Percentiles rank a stretch among this genome's conserved stretches.
Conservation (phyloP, 2,329 filamentous ascomycete species). For the Hirsutella thompsonii region DNA sequence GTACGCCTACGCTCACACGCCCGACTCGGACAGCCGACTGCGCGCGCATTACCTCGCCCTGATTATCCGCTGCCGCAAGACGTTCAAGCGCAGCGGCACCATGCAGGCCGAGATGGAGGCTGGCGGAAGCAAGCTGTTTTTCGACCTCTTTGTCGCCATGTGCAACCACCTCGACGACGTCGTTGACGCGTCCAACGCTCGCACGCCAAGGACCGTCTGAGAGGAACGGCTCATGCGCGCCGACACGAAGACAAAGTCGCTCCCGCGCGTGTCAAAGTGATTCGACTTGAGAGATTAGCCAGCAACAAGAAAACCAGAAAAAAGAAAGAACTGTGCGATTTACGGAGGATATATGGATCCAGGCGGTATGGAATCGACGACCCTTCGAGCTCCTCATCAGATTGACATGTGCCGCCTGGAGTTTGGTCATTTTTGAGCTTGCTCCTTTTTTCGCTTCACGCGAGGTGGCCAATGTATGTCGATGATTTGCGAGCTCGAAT, state of each 20-base stretch:
- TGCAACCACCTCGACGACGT: conserved; percentile 97
- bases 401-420: conserved; percentile 23
- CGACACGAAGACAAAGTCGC: not conserved
- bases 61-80: conserved; percentile 94
- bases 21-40: conserved; percentile 81
- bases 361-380: conserved; percentile 18
- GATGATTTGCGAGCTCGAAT: conserved; percentile 4
- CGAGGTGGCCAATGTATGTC: conserved; percentile 32
- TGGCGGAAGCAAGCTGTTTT: conserved; percentile 83
- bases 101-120: conserved; percentile 98
- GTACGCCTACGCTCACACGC: conserved; percentile 92
- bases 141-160: conserved; percentile 96
- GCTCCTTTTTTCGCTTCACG: conserved; percentile 31
- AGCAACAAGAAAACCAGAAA: not conserved
- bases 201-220: conserved; percentile 45
- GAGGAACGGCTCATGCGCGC: conserved; percentile 5
- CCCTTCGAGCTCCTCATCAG: conserved; percentile 27
- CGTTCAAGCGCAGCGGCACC: conserved; percentile 94
- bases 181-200: conserved; percentile 67
- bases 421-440: conserved; percentile 11
- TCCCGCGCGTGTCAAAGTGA: not conserved
- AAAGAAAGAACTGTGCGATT: conserved; percentile 9
- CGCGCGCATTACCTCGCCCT: conserved; percentile 95
- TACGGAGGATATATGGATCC: conserved; percentile 8
- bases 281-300: not conserved